phyloP scores from a whole-genome alignment of 345 rosid species.

The Aquilaria yunnanensis region DNA sequence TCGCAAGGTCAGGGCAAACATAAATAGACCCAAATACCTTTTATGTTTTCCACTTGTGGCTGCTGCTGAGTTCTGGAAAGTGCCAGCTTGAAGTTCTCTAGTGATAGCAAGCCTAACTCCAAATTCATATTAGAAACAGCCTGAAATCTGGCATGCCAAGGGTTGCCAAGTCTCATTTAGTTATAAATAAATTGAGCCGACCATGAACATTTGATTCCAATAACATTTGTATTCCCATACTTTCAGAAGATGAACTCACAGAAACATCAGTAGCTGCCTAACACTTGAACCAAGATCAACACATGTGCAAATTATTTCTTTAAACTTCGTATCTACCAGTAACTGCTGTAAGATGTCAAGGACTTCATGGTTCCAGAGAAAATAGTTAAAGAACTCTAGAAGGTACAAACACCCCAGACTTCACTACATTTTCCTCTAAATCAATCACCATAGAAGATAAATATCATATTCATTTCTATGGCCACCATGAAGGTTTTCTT shows the following conservation, averaged over 20 bases:
- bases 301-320: constrained; percentile 43
- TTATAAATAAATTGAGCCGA: constrained; percentile 8
- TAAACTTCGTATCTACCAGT: constrained; percentile 60
- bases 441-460: too few species aligned
- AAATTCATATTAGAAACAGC: constrained; percentile 61
- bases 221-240: constrained; percentile 9
- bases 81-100: constrained; percentile 77
- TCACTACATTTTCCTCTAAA: too few species aligned
- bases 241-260: constrained; percentile 47
- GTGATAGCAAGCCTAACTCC: constrained; percentile 58
- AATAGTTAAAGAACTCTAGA: too few species aligned
- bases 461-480: too few species aligned
- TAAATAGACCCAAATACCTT: constrained; percentile 33
- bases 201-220: constrained; percentile 9
- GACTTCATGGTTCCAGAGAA: constrained; percentile 3
- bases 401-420: too few species aligned
- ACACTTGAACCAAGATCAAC: constrained; percentile 43
- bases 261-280: constrained; percentile 55
- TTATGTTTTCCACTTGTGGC: constrained; percentile 73
- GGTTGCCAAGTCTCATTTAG: too few species aligned
- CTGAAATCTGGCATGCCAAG: constrained; percentile 46
- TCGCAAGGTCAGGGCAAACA: too few species aligned
- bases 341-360: constrained; percentile 50
- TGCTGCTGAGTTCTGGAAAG: constrained; percentile 59
- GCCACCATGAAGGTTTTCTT: too few species aligned